Evolutionary conservation across 2,329 filamentous ascomycete species (phyloP), one percentile per base, ranked within the genome.

Genomic region (Colletotrichum falcatum): DNA sequence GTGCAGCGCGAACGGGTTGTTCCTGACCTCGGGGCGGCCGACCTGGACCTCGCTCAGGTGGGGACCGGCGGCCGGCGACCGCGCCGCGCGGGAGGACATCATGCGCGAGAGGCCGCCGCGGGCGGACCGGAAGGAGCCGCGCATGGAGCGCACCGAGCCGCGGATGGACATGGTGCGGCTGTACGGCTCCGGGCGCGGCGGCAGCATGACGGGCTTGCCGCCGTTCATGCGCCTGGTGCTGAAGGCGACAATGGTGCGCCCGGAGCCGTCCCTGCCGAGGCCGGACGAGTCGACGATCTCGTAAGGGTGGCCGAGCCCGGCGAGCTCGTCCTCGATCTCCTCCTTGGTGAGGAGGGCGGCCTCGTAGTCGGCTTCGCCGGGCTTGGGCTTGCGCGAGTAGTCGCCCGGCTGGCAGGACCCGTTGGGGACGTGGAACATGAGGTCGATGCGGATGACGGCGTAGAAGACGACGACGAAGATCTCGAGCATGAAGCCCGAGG

Each of bases 351-450:
- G 67, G n/a, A 70, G 64, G 0, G 67, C 67, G 7, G 67, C 64
- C 2, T 70, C 67, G 16, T 70, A 70, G 14, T 62, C 70, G 1
- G 70, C 67, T 56, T 76, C 12, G 85, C 81, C 53, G 2, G 84
- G 85, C n/a, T 87, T 88, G 3, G 84, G 84, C 49, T 82, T 82
- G 73, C 84, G 83, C 66, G 73, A 73, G 61, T 77, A 77, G 54
- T 77, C 76, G 16, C 77, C 77, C 0, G 76, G 76, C 3, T 55
- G 64, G 26, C 72, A 74, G 23, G 75, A 73, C 14, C 78, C 78
- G 48, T 79, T 74, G 42, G 78, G 78, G 5, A 79, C 71, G 71
- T 79, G 76, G 71, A 78, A 79, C 12, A 76, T 53, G 4, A 76
- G 58, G 44, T 79, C 78, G 30, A 79, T 70, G n/a, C 78, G 76